phyloP scores from a whole-genome alignment of 2,329 filamentous ascomycete species.

The Fusarium equiseti region DNA sequence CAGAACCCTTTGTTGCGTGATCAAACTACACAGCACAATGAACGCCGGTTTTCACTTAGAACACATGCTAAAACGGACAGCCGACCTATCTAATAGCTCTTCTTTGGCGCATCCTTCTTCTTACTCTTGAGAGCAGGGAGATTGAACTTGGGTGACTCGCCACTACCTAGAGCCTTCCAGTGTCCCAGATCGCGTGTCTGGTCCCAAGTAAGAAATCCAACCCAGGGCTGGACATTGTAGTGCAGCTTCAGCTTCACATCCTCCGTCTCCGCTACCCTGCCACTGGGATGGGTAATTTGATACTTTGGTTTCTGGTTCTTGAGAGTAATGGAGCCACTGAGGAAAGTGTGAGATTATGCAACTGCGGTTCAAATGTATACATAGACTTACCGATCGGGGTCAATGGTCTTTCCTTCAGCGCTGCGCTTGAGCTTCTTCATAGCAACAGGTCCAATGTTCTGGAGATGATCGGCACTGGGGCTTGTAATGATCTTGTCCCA shows the following conservation, averaged over 20 bases:
- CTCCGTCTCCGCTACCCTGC: conserved; percentile 78
- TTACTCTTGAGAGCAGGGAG: conserved; percentile 76
- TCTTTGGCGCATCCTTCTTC: conserved; percentile 50
- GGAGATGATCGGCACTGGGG: conserved; percentile 71
- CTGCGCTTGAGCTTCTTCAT: conserved; percentile 73
- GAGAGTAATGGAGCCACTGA: conserved; percentile 78
- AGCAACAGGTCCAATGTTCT: conserved; percentile 69
- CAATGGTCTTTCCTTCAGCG: conserved; percentile 69
- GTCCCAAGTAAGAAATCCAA: conserved; percentile 89
- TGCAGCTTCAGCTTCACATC: conserved; percentile 85
- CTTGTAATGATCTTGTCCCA: conserved; percentile 95
- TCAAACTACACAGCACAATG: conserved; percentile 24
- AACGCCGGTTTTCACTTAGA: conserved; percentile 37
- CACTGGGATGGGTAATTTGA: conserved; percentile 91
- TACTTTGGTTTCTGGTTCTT: conserved; percentile 94
- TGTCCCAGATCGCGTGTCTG: conserved; percentile 65
- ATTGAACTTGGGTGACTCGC: conserved; percentile 72
- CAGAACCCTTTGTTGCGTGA: not conserved
- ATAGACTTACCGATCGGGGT: conserved; percentile 64
- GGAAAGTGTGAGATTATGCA: conserved; percentile 12
- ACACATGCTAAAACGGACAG: conserved; percentile 1
- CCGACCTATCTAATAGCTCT: conserved; percentile 30
- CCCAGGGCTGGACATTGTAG: conserved; percentile 99
- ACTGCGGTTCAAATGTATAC: not conserved
- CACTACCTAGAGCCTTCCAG: conserved; percentile 75